Conservation (phyloP, 1,284 basidiomycete species). For the Leccinum pachyderme region DNA sequence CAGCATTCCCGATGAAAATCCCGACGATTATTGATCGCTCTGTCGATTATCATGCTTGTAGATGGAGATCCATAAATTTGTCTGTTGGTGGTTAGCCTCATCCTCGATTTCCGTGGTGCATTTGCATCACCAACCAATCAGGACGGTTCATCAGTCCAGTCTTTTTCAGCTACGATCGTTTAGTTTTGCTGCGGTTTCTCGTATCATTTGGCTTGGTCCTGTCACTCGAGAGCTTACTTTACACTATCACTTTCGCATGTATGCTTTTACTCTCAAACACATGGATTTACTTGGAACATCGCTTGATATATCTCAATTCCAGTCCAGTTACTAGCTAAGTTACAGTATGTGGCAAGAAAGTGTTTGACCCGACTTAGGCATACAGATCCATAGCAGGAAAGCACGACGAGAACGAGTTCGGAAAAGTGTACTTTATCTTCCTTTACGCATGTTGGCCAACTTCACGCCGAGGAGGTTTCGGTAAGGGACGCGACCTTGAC, state of each 20-base stretch:
- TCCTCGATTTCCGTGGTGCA: neutral
- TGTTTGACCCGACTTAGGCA: neutral
- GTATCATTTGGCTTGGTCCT: slow-evolving; percentile 20
- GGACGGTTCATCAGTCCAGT: slow-evolving; percentile 17
- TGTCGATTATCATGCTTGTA: slow-evolving; percentile 18
- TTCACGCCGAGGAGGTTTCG: slow-evolving; percentile 21
- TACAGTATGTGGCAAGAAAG: neutral
- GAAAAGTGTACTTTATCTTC: neutral
- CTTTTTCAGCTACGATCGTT: slow-evolving; percentile 33
- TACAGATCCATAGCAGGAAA: slow-evolving; percentile 12
- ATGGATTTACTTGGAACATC: slow-evolving; percentile 13
- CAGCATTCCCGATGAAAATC: slow-evolving; percentile 47
- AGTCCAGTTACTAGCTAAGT: neutral
- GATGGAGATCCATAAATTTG: slow-evolving; percentile 21
- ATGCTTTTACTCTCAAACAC: slow-evolving; percentile 8
- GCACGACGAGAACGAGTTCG: neutral
- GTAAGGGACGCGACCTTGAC: slow-evolving; percentile 17
- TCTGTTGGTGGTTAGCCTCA: slow-evolving; percentile 26
- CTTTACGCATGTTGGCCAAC: slow-evolving; percentile 16
- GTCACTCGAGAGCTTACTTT: slow-evolving; percentile 9
- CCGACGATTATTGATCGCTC: slow-evolving; percentile 24
- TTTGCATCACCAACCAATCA: slow-evolving; percentile 6
- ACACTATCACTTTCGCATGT: slow-evolving; percentile 7
- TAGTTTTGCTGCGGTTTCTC: slow-evolving; percentile 26
- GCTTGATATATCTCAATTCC: slow-evolving; percentile 16